These are phyloP conservation scores for Tetrapisispora fleetii DNA, from an alignment of 805 yeast genomes.

Conservation along the genomic window DNA sequence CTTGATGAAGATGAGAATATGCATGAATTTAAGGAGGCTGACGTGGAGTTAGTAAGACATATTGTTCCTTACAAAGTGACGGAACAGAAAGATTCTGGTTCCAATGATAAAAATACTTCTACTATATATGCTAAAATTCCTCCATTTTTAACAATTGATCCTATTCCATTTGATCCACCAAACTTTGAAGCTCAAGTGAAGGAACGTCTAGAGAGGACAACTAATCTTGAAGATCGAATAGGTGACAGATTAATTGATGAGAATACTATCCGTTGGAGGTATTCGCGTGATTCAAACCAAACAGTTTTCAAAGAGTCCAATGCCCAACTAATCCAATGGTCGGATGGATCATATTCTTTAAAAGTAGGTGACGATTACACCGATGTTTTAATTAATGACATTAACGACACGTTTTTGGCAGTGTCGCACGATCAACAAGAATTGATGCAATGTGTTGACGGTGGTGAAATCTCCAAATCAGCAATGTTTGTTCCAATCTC, in stretches of 20 bases:
- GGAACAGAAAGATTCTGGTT: constrained; percentile 23
- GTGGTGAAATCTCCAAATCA: constrained; percentile 51
- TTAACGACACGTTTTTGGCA: constrained; percentile 63
- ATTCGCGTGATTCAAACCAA: constrained; percentile 65
- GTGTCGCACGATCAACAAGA: constrained; percentile 63
- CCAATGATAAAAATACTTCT: constrained; percentile 19
- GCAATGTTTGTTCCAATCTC: constrained; percentile 84
- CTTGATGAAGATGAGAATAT: constrained; percentile 27
- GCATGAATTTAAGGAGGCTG: constrained; percentile 29
- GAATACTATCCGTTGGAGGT: constrained; percentile 91
- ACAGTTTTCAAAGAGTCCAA: constrained; percentile 73
- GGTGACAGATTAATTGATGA: constrained; percentile 61
- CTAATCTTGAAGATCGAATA: constrained; percentile 40
- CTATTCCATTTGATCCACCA: constrained; percentile 79
- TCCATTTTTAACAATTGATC: constrained; percentile 69
- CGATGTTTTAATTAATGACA: constrained; percentile 57
- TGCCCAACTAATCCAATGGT: constrained; percentile 87
- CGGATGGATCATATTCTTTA: constrained; percentile 79
- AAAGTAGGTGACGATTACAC: constrained; percentile 83
- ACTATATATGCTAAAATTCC: constrained; percentile 59
- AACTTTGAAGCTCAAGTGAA: constrained; percentile 43
- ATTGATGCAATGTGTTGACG: constrained; percentile 49
- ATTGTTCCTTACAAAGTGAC: constrained; percentile 38
- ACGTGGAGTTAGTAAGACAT: constrained; percentile 33
- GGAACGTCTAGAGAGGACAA: constrained; percentile 26